Conservation (phyloP, 495 filamentous ascomycete genomes). For the Corynascus novoguineensis region DNA sequence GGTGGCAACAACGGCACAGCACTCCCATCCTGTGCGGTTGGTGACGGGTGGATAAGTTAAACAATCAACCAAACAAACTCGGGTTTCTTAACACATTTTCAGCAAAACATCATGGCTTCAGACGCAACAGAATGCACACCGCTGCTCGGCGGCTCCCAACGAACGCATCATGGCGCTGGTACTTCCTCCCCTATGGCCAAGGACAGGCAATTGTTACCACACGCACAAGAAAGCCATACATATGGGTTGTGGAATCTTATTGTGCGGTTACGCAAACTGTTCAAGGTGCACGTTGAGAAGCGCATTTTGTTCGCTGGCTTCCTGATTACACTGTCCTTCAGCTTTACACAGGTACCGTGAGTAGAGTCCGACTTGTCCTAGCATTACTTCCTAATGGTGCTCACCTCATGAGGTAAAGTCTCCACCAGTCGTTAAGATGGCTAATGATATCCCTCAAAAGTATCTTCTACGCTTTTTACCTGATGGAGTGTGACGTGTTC, state of each 20-base stretch:
- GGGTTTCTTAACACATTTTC: too few species aligned
- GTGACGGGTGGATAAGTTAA: too few species aligned
- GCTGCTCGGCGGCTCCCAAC: neutral
- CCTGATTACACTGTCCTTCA: conserved; percentile 51
- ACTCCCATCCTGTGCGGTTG: too few species aligned
- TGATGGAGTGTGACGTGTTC: conserved; percentile 56
- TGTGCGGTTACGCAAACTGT: neutral
- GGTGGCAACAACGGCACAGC: too few species aligned
- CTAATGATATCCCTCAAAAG: conserved; percentile 20
- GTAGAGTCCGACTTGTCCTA: neutral
- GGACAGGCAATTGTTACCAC: too few species aligned
- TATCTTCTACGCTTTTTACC: conserved; percentile 52
- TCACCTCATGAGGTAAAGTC: too few species aligned
- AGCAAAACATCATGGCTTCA: neutral
- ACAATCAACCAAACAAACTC: too few species aligned
- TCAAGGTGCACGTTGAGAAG: conserved; percentile 29
- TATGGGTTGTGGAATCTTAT: neutral
- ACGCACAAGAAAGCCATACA: neutral
- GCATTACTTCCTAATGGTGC: too few species aligned
- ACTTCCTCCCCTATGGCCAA: neutral
- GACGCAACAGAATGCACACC: neutral
- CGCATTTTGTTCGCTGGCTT: conserved; percentile 48
- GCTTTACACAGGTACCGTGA: conserved; percentile 54
- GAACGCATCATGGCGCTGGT: neutral
- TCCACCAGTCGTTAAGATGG: too few species aligned